Evolutionary conservation across 1,284 basidiomycete genomes (phyloP), one percentile per base, ranked within the genome.

Genomic region (Boletus mariae): DNA sequence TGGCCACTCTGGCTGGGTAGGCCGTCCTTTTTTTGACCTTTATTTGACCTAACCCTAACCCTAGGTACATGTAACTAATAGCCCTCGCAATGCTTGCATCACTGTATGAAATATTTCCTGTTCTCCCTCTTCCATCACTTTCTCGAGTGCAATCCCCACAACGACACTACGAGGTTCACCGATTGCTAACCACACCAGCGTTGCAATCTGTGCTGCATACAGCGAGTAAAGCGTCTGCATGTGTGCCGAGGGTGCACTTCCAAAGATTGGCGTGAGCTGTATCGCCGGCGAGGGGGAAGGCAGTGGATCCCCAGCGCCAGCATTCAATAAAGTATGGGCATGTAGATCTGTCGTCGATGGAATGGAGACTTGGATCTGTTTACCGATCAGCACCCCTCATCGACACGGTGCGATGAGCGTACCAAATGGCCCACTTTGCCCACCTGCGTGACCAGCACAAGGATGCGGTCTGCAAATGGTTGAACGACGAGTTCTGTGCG

Each of bases 361-460:
- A 25, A 94, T 79, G 4, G 84, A 82, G 25, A 83, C 91, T 79
- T 94, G 91, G 35, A 92, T 89, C 92, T 69, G 42, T 35, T 34
- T 29, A 40, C 34, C 12, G 11, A 49, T 44, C 20, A 32, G 9
- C 7, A 3, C 8, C 1, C 2, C 31, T 23, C 31, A 8, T 25
- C 13, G 31, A 34, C 17, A 34, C 6, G 23, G 17, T 7, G 52
- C 55, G 44, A 53, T 26, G 32, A 37, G 73, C 74, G 65, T 66
- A 94, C 91, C 72, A 97, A 66, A 64, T 80, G 86, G 52, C 93
- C 94, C 12, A 95, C 84, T 80, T 92, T 94, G 29, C 90, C 90
- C 50, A 90, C 62, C 71, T 96, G 94, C 1, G 92, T 93, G 49
- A 97, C 77, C 28, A 95, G 74, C 17, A 96, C 83, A 20, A 97